Evolutionary conservation across 2,329 filamentous ascomycete species (phyloP).

Genomic region (Magnaporthiopsis rhizophila): DNA sequence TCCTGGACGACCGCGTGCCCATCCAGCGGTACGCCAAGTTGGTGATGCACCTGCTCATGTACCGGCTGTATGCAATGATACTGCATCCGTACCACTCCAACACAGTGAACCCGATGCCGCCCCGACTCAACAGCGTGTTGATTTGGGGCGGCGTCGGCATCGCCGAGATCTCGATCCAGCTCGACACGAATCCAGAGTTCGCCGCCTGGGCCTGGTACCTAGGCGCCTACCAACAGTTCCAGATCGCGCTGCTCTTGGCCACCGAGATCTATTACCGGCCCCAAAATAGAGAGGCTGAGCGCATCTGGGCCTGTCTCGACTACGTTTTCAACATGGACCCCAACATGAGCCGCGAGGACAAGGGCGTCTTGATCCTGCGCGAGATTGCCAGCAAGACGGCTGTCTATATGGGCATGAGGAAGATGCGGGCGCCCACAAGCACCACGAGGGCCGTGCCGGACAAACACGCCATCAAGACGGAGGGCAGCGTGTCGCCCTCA

Average conservation of each 20-base stretch:
- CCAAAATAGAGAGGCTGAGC: conserved; percentile 47
- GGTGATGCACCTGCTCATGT: conserved; percentile 56
- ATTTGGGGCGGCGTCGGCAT: conserved; percentile 51
- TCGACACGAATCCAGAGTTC: conserved; percentile 38
- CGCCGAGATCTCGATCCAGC: conserved; percentile 37
- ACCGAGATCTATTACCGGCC: conserved; percentile 57
- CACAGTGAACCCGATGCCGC: conserved; percentile 41
- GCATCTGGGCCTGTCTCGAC: conserved; percentile 65
- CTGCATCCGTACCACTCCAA: conserved; percentile 58
- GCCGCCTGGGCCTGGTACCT: conserved; percentile 61
- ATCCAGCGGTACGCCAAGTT: conserved; percentile 56
- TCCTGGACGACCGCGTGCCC: conserved; percentile 51
- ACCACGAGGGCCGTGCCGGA: conserved; percentile 30
- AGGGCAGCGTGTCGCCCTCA: conserved; percentile 12
- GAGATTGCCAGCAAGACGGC: conserved; percentile 55
- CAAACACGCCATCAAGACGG: conserved; percentile 25
- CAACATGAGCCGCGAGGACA: conserved; percentile 42
- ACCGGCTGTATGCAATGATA: conserved; percentile 57
- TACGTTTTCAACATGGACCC: conserved; percentile 60
- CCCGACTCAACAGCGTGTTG: conserved; percentile 55
- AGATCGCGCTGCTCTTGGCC: conserved; percentile 60
- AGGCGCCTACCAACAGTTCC: conserved; percentile 66
- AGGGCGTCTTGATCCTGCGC: conserved; percentile 51
- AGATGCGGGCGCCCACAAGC: conserved; percentile 42
- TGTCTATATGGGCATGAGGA: conserved; percentile 51